A percentile compares a stretch with the other conserved stretches of the same genome.
phyloP scores from a whole-genome alignment of 2,329 filamentous ascomycete species.

The Fusarium sambucinum region DNA sequence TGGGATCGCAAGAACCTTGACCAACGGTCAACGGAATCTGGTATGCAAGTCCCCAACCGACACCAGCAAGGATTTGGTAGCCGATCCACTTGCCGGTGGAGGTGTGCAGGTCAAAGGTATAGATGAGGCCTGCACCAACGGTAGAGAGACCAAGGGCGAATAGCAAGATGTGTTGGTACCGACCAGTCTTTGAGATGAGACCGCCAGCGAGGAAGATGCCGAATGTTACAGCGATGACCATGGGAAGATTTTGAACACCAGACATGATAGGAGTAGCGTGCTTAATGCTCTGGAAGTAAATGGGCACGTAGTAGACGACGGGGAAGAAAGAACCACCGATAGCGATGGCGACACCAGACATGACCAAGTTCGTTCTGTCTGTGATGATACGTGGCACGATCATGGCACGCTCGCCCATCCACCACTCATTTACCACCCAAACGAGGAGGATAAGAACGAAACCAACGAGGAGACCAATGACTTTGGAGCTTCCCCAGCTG shows the following conservation, averaged over 20 bases:
- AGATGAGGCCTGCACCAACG: conserved; percentile 57
- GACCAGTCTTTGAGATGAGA: conserved; percentile 53
- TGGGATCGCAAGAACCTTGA: conserved; percentile 10
- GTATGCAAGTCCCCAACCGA: conserved; percentile 57
- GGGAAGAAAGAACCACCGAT: conserved; percentile 57
- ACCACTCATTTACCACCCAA: conserved; percentile 55
- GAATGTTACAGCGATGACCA: conserved; percentile 57
- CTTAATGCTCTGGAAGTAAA: conserved; percentile 58
- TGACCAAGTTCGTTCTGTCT: conserved; percentile 53
- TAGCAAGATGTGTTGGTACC: conserved; percentile 59
- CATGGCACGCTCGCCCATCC: conserved; percentile 58
- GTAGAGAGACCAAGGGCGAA: conserved; percentile 56
- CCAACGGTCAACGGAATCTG: conserved; percentile 55
- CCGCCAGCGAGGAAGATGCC: conserved; percentile 54
- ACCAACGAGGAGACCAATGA: conserved; percentile 57
- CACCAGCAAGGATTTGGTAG: conserved; percentile 62
- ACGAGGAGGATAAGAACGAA: conserved; percentile 47
- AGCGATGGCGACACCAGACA: conserved; percentile 55
- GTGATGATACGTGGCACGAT: conserved; percentile 54
- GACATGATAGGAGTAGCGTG: conserved; percentile 54
- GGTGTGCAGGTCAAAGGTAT: conserved; percentile 53
- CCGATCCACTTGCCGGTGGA: conserved; percentile 60
- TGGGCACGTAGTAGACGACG: conserved; percentile 59
- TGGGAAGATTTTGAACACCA: conserved; percentile 58
- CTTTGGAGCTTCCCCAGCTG: conserved; percentile 57